Conservation (phyloP, 768 basidiomycete species). For the Phaeotremella fagi region DNA sequence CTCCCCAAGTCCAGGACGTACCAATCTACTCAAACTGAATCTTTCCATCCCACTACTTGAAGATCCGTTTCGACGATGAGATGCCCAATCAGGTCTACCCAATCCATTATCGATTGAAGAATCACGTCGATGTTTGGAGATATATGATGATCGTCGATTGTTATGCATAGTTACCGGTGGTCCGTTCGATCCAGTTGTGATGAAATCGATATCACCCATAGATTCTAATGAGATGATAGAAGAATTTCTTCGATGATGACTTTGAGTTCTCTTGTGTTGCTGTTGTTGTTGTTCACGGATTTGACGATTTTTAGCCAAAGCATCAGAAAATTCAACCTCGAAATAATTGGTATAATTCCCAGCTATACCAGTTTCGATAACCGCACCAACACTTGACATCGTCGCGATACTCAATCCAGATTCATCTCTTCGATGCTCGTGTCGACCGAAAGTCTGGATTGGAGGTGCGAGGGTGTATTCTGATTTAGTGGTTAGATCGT, state of each 20-base stretch:
- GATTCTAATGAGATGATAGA: constrained; percentile 36
- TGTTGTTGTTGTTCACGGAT: too few relatives aligned
- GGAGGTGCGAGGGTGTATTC: not conserved
- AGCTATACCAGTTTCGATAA: constrained; percentile 41
- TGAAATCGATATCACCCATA: constrained; percentile 11
- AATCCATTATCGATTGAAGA: constrained; percentile 21
- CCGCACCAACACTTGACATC: constrained; percentile 41
- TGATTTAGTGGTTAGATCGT: too few relatives aligned
- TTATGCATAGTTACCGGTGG: constrained; percentile 32
- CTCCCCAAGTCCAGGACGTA: constrained; percentile 41
- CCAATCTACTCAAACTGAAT: constrained; percentile 23
- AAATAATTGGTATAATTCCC: constrained; percentile 44
- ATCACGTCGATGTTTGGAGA: constrained; percentile 32
- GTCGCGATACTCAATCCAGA: constrained; percentile 43
- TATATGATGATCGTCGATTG: constrained; percentile 17
- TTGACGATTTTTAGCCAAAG: constrained; percentile 6
- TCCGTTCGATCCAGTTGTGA: constrained; percentile 5
- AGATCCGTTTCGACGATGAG: constrained; percentile 32
- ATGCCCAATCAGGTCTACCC: constrained; percentile 38
- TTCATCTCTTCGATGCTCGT: constrained; percentile 18
- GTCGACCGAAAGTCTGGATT: constrained; percentile 1
- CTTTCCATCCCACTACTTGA: constrained; percentile 29
- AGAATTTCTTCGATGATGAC: constrained; percentile 34
- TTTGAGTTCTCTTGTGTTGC: not conserved
- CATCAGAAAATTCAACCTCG: constrained; percentile 37